Conservation (phyloP, 306 rosid genomes). For the Prunus persica region Prunus_persica_NCBIv2 NC_034009.1:8853501-8854000, state of each 20-base stretch:
- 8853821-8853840: too few relatives aligned
- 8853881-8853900: too few relatives aligned
- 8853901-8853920: too few relatives aligned
- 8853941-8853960: too few relatives aligned
- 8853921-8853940: too few relatives aligned
- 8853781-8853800: too few relatives aligned
- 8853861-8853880: too few relatives aligned
- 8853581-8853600: constrained; percentile 6
- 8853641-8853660: background rate
- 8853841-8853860: too few relatives aligned
- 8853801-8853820: too few relatives aligned
- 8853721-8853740: background rate
- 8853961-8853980: too few relatives aligned
- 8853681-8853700: background rate
- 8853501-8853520: background rate
- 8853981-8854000: fast-evolving
- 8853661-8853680: background rate
- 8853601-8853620: background rate
- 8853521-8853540: background rate
- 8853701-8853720: background rate
- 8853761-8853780: too few relatives aligned
- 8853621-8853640: background rate
- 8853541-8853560: constrained; percentile 3
- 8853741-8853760: too few relatives aligned
- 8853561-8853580: background rate